A percentile compares a stretch with the other conserved stretches of the same genome.
These are phyloP conservation scores for Aspergillus caelatus DNA, from an alignment of 2,329 filamentous ascomycete species.

Conservation along the genomic window DNA sequence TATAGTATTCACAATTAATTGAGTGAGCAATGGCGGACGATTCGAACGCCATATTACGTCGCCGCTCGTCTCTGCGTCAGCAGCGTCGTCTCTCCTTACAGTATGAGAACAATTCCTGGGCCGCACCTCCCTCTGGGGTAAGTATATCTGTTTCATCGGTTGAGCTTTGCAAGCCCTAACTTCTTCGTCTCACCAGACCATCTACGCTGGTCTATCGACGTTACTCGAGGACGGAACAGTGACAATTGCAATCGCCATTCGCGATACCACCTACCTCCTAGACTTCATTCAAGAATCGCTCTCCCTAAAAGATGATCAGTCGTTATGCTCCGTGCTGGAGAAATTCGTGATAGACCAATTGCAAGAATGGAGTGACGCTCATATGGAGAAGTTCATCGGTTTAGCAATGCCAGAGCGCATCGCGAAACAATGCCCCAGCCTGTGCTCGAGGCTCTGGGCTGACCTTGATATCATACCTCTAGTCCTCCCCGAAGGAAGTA, in stretches of 20 bases:
- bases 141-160: conserved; percentile 5
- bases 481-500: conserved; percentile 53
- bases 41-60: conserved; percentile 26
- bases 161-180: neutral
- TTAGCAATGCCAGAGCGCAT: conserved; percentile 68
- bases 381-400: conserved; percentile 74
- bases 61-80: conserved; percentile 37
- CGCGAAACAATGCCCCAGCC: conserved; percentile 61
- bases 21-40: conserved; percentile 7
- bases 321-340: conserved; percentile 52
- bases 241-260: conserved; percentile 68
- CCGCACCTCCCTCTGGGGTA: conserved; percentile 43
- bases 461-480: conserved; percentile 77
- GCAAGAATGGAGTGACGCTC: conserved; percentile 62
- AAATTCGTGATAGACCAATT: conserved; percentile 63
- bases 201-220: conserved; percentile 46
- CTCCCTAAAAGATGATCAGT: conserved; percentile 45
- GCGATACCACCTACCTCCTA: conserved; percentile 73
- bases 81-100: conserved; percentile 36
- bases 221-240: conserved; percentile 48
- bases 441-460: conserved; percentile 73
- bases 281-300: conserved; percentile 71
- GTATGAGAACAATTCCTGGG: conserved; percentile 38
- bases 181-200: conserved; percentile 31
- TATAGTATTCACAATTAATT: neutral